A percentile compares a stretch with the other conserved stretches of the same genome.
Evolutionary conservation across 495 filamentous ascomycete species (phyloP).

Genomic region (Aspergillus carlsbadensis): DNA sequence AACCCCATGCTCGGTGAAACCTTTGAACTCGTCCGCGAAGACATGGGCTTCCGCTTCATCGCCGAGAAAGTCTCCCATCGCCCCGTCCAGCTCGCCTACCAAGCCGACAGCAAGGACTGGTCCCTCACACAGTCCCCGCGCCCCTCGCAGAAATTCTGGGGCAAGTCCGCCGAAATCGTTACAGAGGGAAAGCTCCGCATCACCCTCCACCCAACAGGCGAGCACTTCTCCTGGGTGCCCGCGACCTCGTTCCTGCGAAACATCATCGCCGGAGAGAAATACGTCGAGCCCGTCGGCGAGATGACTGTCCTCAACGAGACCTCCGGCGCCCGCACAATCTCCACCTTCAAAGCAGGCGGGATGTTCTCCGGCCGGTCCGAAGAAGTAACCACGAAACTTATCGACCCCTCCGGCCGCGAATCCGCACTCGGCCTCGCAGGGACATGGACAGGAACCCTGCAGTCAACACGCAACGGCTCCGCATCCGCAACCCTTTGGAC

Average conservation of each 20-base stretch:
- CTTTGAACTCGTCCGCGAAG: slow-evolving; percentile 86
- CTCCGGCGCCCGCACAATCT: slow-evolving; percentile 72
- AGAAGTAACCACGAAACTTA: slow-evolving; percentile 75
- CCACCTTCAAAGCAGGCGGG: slow-evolving; percentile 87
- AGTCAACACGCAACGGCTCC: slow-evolving; percentile 57
- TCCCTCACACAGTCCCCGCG: slow-evolving; percentile 80
- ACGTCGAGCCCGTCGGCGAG: slow-evolving; percentile 89
- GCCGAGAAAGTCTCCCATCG: slow-evolving; percentile 93
- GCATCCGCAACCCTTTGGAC: slow-evolving; percentile 70
- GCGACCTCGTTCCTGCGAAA: slow-evolving; percentile 91
- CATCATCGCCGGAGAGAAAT: slow-evolving; percentile 97
- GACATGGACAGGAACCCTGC: slow-evolving; percentile 78
- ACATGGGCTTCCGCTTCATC: slow-evolving; percentile 83
- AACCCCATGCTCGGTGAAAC: slow-evolving; percentile 98
- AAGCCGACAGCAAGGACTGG: slow-evolving; percentile 84
- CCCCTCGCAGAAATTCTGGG: slow-evolving; percentile 97
- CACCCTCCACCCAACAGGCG: slow-evolving; percentile 65
- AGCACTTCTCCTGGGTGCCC: slow-evolving; percentile 78
- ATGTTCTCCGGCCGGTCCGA: slow-evolving; percentile 96
- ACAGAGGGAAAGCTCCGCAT: slow-evolving; percentile 85
- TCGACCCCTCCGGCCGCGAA: slow-evolving; percentile 60
- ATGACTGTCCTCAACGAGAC: slow-evolving; percentile 81
- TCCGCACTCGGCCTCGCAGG: slow-evolving; percentile 65
- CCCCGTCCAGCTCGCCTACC: slow-evolving; percentile 87
- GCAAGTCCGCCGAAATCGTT: slow-evolving; percentile 88